phyloP scores from a whole-genome alignment of 2,329 filamentous ascomycete species.

The Clonostachys rosea region DNA sequence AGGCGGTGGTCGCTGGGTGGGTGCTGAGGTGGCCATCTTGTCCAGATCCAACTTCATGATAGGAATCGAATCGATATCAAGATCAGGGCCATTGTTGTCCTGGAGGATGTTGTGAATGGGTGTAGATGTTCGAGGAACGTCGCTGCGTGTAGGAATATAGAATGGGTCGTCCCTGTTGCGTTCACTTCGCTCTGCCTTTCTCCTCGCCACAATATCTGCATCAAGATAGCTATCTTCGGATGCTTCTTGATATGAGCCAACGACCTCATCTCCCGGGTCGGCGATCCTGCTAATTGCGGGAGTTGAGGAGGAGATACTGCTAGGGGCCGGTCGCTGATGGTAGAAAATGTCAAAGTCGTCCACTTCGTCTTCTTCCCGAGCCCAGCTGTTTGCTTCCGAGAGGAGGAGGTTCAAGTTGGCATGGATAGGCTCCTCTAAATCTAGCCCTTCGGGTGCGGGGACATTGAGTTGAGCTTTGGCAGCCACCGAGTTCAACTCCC shows the following conservation, averaged over 20 bases:
- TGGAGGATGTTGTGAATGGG: constrained; percentile 75
- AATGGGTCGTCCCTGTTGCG: constrained; percentile 92
- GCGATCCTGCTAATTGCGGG: constrained; percentile 51
- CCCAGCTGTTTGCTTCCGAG: constrained; percentile 46
- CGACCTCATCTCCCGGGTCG: constrained; percentile 42
- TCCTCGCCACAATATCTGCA: constrained; percentile 66
- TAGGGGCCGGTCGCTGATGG: constrained; percentile 47
- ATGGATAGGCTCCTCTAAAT: constrained; percentile 81
- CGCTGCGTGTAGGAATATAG: constrained; percentile 63
- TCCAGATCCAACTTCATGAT: constrained; percentile 89
- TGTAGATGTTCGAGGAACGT: constrained; percentile 61
- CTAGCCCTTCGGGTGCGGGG: constrained; percentile 68
- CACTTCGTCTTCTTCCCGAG: constrained; percentile 45
- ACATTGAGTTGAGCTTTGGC: constrained; percentile 80
- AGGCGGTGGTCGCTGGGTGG: constrained; percentile 25
- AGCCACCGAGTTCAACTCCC: constrained; percentile 90
- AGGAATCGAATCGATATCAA: constrained; percentile 93
- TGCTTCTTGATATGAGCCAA: constrained; percentile 54
- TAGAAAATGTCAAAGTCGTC: constrained; percentile 68
- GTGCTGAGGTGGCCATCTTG: constrained; percentile 28
- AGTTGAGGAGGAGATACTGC: constrained; percentile 41
- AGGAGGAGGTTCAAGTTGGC: constrained; percentile 65
- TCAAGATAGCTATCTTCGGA: constrained; percentile 65
- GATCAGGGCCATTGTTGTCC: constrained; percentile 67
- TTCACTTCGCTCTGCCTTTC: constrained; percentile 73